Evolutionary conservation across 176 grass and related monocot species (phyloP), one percentile per base, ranked within the genome.

Genomic region (Oropetium thomaeum): DNA sequence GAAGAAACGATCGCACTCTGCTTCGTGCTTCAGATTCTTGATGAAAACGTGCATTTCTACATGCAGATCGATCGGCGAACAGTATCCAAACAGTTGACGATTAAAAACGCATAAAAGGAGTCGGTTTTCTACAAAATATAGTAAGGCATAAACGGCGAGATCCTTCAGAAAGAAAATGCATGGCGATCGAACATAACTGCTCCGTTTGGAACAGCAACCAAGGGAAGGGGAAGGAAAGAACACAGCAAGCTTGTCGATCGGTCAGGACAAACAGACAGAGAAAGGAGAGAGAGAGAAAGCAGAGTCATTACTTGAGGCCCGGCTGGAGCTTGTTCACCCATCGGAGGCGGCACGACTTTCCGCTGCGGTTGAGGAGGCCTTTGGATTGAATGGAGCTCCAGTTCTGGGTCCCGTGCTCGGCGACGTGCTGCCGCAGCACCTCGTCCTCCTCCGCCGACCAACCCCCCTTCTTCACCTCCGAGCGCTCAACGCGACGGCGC

Each of bases 241-340:
- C 20, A 10, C 32, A 17, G 3, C 31, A 38, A 77, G n/a, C 23
- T 54, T 41, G 9, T 9, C 8, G 8, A 30, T 15, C 8, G 8
- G 22, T 15, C 58, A 12, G 19, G 10, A 37, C 0, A 3, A 9
- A 4, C 16, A 2, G 16, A 27, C 41, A n/a, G 13, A 26, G 2
- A 33, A 79, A 15, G 23, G 12, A 32, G n/a, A 20, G n/a, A 1
- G 45, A 22, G n/a, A 10, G 49, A 7, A 42, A 78, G 83, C 79
- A 0, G n/a, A n/a, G n/a, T n/a, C 6, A 26, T 11, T 73, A 90
- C 84, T 77, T 85, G 34, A 90, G 63, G 71, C 70, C 42, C 0
- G 91, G 87, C 28, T 64, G 83, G 57, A 93, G 87, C 43, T 87
- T 82, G 73, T 93, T 93, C 33, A 85, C 84, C 87, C 84, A 87